Conservation (phyloP, 2,329 filamentous ascomycete species). For the Botrytis squamosa region DNA sequence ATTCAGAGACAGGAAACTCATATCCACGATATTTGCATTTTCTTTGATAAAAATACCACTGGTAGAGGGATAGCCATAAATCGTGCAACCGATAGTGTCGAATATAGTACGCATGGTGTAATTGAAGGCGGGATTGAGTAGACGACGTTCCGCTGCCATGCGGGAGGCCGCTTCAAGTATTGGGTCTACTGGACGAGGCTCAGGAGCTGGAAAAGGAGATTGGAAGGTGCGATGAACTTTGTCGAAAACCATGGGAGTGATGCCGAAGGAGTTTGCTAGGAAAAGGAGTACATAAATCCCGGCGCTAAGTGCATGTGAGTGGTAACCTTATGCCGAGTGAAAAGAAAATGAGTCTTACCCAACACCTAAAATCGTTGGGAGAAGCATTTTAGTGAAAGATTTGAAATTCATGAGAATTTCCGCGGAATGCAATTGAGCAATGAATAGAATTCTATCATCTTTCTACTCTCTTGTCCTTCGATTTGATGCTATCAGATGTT, state of each 20-base stretch:
- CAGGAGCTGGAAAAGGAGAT: neutral
- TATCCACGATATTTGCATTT: neutral
- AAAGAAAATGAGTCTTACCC: neutral
- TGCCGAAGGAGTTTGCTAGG: neutral
- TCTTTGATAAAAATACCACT: conserved; percentile 1
- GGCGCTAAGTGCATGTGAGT: neutral
- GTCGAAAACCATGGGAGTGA: neutral
- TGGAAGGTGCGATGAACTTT: neutral
- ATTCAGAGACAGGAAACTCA: neutral
- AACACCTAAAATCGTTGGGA: neutral
- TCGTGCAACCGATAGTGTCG: neutral
- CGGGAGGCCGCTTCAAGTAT: neutral
- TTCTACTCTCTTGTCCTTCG: neutral
- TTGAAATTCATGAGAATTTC: neutral
- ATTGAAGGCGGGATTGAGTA: neutral
- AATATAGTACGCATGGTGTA: conserved; percentile 11
- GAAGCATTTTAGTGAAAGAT: neutral
- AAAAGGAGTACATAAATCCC: neutral
- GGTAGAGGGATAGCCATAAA: conserved; percentile 2
- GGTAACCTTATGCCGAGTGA: neutral
- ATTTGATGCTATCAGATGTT: neutral
- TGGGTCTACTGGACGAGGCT: neutral
- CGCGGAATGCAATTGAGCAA: no score
- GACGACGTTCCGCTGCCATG: neutral
- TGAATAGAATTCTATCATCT: neutral